Evolutionary conservation across 106 monocot species (phyloP), one percentile per base, ranked within the genome.

Genomic region (Phalaenopsis equestris): DNA sequence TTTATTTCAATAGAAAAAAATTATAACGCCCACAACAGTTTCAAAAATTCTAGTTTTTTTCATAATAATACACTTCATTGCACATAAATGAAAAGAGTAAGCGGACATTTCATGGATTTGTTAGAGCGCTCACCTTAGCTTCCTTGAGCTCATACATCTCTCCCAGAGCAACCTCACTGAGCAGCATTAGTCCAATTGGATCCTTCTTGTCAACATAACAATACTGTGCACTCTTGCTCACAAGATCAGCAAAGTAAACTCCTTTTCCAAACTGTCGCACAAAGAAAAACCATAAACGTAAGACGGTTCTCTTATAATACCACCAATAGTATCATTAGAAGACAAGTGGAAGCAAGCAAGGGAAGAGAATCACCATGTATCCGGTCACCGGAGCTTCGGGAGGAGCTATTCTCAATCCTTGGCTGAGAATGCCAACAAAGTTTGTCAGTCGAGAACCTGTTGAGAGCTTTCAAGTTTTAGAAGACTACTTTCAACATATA

Each of bases 221-320:
- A 73, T 98, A 98, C 49, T 98, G 98, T 84, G 98, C 98, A 56
- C 98, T 98, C 87, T 98, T 98, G 80, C 98, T 98, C 47, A 91
- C 94, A 16, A 98, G 83, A 81, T 98, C 98, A 72, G 98, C 98
- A 56, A 98, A 98, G 84, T 98, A 98, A 73, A 98, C 38, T 18
- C 98, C 98, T 87, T 98, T 98, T 72, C 98, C 98, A 84, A 98
- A 98, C 98, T 98, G 56, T 79, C 11, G 83, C 76, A 7, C 45
- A 75, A 78, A 16, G 23, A 30, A 30, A 58, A 72, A 78, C 6
- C 36, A 83, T 48, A 30, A 38, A 4, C 47, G 38, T 64, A 72
- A 55, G 23, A 19, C n/a, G 61, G 4, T 55, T 49, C 18, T 76
- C 17, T 23, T 70, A 70, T 70, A 30, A 70, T 11, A 37, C 38